Evolutionary conservation across 2,329 filamentous ascomycete genomes (phyloP), one percentile per base, ranked within the genome.

Genomic region (Cytospora mali): DNA sequence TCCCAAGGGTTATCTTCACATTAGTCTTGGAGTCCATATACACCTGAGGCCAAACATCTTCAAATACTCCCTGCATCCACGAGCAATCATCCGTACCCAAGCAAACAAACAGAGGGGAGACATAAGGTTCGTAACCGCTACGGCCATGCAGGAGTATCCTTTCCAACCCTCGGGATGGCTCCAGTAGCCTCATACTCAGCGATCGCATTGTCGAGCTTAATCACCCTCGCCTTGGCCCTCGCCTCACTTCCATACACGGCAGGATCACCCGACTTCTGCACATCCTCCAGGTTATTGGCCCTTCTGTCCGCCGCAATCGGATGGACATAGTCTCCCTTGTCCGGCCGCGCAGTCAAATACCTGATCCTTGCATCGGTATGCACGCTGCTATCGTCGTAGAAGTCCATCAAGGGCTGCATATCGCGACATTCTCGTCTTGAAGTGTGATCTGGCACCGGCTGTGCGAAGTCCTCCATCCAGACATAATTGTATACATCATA

Each of bases 401-500:
- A 58, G 21, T 58, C 55, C 0, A 50, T 51, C 29, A 51, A 49
- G 13, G 46, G 55, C 48, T 33, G 27, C 29, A 51, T 51, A 48
- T 6, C 7, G 29, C 46, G 33, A 48, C 55, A 58, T 29, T 58
- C 23, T 33, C 55, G n/a, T 10, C 46, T 48, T 3, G 29, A 51
- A n/a, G 48, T 39, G 28, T 58, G 48, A 35, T 50, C 46, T 21
- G 55, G 55, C 0, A 58, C 55, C 2, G 55, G 55, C 28, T 58
- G 55, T 13, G 55, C 55, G 33, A 50, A 58, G 46, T 50, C 55
- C n/a, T 50, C 55, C 55, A 50, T 58, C 55, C 55, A 58, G 46
- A 58, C 55, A n/a, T 58, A 50, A 23, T 58, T 58, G 42, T 58
- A 58, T 9, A 31, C 49, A 48, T 58, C 55, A 25, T 58, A 58